Evolutionary conservation across 345 rosid species (phyloP).

Genomic region (Eucalyptus microcorys): DNA sequence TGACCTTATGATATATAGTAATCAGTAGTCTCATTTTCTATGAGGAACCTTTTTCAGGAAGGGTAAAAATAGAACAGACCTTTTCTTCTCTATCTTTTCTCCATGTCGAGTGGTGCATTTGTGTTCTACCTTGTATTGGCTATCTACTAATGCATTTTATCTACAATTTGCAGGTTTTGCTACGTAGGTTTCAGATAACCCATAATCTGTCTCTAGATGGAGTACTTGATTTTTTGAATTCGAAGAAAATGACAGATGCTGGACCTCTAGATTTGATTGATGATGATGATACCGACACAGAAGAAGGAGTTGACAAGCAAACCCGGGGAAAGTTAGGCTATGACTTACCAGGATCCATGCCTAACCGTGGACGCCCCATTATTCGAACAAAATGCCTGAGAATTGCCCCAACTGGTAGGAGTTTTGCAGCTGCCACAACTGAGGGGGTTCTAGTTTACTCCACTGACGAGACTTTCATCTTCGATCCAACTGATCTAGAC

Average conservation of each 20-base stretch:
- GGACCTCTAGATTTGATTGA: conserved; percentile 93
- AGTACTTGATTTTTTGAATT: conserved; percentile 85
- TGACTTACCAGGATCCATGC: conserved; percentile 82
- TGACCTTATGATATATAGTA: neutral
- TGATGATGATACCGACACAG: conserved; percentile 67
- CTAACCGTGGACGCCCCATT: conserved; percentile 72
- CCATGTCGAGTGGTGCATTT: neutral
- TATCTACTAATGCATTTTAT: neutral
- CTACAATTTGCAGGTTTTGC: conserved; percentile 43
- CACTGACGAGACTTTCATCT: conserved; percentile 80
- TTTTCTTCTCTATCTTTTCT: neutral
- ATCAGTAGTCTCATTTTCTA: neutral
- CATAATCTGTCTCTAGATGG: conserved; percentile 85
- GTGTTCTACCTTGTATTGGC: neutral
- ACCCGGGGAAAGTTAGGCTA: conserved; percentile 65
- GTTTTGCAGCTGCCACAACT: conserved; percentile 91
- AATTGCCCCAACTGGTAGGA: conserved; percentile 92
- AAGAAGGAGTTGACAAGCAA: conserved; percentile 78
- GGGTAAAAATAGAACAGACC: neutral
- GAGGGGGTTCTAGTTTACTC: conserved; percentile 92
- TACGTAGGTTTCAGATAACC: conserved; percentile 80
- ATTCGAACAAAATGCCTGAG: conserved; percentile 72
- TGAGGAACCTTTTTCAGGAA: neutral
- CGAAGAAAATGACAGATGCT: conserved; percentile 93
- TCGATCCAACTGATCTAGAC: conserved; percentile 97